phyloP scores from a whole-genome alignment of 352 stramenopile genomes.

The Globisporangium paroecandrum region DNA sequence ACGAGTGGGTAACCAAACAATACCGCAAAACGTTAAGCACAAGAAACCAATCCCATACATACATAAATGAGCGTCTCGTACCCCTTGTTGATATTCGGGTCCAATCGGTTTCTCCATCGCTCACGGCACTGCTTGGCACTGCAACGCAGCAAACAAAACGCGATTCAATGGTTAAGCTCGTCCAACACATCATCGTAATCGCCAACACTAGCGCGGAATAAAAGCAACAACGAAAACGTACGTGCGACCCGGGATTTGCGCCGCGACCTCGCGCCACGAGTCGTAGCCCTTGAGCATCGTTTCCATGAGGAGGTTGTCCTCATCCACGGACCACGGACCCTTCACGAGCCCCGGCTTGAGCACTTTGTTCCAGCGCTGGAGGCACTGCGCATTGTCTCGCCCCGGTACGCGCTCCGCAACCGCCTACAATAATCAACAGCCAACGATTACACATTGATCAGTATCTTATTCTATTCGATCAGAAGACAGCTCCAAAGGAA shows the following conservation, averaged over 20 bases:
- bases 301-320: conserved; percentile 85
- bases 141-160: conserved; percentile 5
- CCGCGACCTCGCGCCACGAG: conserved; percentile 70
- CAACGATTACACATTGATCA: no score
- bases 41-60: neutral
- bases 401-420: conserved; percentile 61
- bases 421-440: conserved; percentile 22
- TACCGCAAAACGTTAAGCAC: no score
- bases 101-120: conserved; percentile 95
- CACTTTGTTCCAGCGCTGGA: conserved; percentile 88
- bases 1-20: neutral
- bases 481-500: neutral
- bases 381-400: conserved; percentile 77
- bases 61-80: conserved; percentile 22
- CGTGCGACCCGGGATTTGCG: conserved; percentile 67
- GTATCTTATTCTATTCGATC: no score
- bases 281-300: conserved; percentile 81
- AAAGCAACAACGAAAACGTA: conserved; percentile 18
- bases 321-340: conserved; percentile 89
- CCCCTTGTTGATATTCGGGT: conserved; percentile 91
- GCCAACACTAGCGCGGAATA: neutral
- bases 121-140: conserved; percentile 94
- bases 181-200: neutral
- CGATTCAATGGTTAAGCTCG: neutral
- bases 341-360: conserved; percentile 92